Percentiles rank a stretch among this genome's conserved stretches.
These are phyloP conservation scores for Sporodiniella umbellata DNA, from an alignment of 371 early-diverging fungal genomes.

Conservation along the genomic window DNA sequence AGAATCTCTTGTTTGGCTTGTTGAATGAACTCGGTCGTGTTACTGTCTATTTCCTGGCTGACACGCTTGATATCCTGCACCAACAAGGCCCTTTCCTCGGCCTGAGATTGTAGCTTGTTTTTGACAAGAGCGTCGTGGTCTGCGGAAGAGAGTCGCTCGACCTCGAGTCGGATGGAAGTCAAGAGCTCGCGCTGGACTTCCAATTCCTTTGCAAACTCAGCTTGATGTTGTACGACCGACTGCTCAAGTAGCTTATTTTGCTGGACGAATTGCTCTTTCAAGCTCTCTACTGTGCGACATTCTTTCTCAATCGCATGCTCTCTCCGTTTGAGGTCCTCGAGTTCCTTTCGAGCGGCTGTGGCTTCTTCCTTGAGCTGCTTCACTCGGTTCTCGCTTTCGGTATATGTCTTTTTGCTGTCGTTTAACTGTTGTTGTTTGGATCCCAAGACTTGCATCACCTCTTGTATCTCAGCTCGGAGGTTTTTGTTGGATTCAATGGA, in stretches of 20 bases:
- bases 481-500: slow-evolving; percentile 34
- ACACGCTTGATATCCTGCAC: slow-evolving; percentile 6
- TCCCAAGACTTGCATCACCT: slow-evolving; percentile 37
- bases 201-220: slow-evolving; percentile 24
- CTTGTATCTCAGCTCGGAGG: slow-evolving; percentile 35
- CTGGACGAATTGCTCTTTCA: slow-evolving; percentile 23
- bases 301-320: slow-evolving; percentile 24
- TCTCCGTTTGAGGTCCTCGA: slow-evolving; percentile 31
- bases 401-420: slow-evolving; percentile 26
- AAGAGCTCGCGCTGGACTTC: slow-evolving; percentile 12
- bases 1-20: slow-evolving; percentile 7
- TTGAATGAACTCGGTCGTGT: slow-evolving; percentile 14
- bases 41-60: slow-evolving; percentile 10
- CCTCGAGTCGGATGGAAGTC: slow-evolving; percentile 10
- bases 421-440: slow-evolving; percentile 38
- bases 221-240: slow-evolving; percentile 18
- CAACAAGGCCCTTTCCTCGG: slow-evolving; percentile 8
- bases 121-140: slow-evolving; percentile 12
- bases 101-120: slow-evolving; percentile 13
- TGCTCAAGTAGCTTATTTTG: slow-evolving; percentile 21
- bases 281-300: slow-evolving; percentile 16
- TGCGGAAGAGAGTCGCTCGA: slow-evolving; percentile 7
- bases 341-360: slow-evolving; percentile 31
- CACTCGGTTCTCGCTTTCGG: slow-evolving; percentile 21
- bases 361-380: slow-evolving; percentile 41